Conservation (phyloP, 148 eudicot species). For the Bassia scoparia region DNA sequence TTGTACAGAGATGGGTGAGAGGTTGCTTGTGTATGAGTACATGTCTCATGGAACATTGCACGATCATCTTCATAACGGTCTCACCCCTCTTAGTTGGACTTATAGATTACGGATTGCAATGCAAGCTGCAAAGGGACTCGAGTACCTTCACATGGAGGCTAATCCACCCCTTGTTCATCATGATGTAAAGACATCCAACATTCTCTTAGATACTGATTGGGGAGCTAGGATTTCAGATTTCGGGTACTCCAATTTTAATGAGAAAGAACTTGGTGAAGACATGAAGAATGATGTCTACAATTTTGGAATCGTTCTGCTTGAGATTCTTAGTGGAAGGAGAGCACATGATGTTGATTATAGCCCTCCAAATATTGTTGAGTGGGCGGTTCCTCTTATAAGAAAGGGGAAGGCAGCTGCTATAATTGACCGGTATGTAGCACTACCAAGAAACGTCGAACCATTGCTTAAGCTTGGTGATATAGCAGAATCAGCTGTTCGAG, state of each 20-base stretch:
- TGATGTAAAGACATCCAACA: constrained; percentile 75
- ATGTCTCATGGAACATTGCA: constrained; percentile 90
- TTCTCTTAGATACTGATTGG: constrained; percentile 79
- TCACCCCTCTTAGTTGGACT: constrained; percentile 75
- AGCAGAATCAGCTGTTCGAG: constrained; percentile 67
- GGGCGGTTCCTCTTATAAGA: constrained; percentile 80
- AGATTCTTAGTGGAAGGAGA: constrained; percentile 86
- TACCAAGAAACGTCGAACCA: constrained; percentile 92
- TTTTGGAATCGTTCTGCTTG: constrained; percentile 79
- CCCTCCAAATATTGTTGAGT: constrained; percentile 70
- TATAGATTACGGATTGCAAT: constrained; percentile 62
- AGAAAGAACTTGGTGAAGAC: constrained; percentile 44
- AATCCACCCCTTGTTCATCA: constrained; percentile 75
- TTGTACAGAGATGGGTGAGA: constrained; percentile 94
- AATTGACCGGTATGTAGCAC: constrained; percentile 68
- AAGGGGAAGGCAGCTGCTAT: constrained; percentile 71
- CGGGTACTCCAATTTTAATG: constrained; percentile 51
- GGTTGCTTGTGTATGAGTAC: constrained; percentile 86
- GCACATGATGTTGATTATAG: constrained; percentile 68
- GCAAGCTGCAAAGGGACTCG: constrained; percentile 91
- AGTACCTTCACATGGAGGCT: constrained; percentile 73
- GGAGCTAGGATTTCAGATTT: constrained; percentile 83
- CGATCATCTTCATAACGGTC: constrained; percentile 88
- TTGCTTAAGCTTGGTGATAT: constrained; percentile 78
- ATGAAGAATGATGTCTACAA: constrained; percentile 64